phyloP scores from a whole-genome alignment of 768 basidiomycete genomes.

The Suillus bovinus region DNA sequence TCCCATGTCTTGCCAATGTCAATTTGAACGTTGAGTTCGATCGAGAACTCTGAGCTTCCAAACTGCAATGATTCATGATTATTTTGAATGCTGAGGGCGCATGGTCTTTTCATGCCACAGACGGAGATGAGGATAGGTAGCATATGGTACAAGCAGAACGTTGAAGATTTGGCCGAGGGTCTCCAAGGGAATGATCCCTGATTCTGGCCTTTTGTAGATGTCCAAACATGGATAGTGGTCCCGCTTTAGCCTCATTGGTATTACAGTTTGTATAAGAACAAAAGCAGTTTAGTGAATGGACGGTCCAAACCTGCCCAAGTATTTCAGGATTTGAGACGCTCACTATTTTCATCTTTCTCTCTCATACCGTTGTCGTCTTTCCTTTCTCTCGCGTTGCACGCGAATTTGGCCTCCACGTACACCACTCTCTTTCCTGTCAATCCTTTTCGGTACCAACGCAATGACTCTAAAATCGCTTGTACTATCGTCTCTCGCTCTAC shows the following conservation, averaged over 20 bases:
- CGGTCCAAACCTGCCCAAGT: neutral
- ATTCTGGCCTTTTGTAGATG: neutral
- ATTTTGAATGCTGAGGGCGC: neutral
- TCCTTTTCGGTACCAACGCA: neutral
- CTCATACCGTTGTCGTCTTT: neutral
- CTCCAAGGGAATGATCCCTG: neutral
- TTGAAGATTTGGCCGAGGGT: neutral
- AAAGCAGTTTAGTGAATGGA: constrained; percentile 1
- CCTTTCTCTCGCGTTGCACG: constrained; percentile 1
- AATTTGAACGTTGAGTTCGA: neutral
- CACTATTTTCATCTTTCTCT: neutral
- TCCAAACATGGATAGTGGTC: neutral
- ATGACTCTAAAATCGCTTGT: neutral
- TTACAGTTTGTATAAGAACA: constrained; percentile 2
- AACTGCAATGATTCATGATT: neutral
- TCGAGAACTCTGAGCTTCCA: neutral
- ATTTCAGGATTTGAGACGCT: neutral
- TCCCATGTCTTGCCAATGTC: neutral
- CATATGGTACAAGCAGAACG: constrained; percentile 2
- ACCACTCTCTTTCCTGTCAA: neutral
- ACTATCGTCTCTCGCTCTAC: constrained; percentile 5
- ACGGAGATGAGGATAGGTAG: neutral
- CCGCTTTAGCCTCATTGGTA: neutral
- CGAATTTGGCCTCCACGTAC: neutral
- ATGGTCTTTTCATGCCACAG: neutral